These are phyloP conservation scores for Fusarium neocosmosporiellum DNA, from an alignment of 2,329 filamentous ascomycete genomes.

Conservation along the genomic window DNA sequence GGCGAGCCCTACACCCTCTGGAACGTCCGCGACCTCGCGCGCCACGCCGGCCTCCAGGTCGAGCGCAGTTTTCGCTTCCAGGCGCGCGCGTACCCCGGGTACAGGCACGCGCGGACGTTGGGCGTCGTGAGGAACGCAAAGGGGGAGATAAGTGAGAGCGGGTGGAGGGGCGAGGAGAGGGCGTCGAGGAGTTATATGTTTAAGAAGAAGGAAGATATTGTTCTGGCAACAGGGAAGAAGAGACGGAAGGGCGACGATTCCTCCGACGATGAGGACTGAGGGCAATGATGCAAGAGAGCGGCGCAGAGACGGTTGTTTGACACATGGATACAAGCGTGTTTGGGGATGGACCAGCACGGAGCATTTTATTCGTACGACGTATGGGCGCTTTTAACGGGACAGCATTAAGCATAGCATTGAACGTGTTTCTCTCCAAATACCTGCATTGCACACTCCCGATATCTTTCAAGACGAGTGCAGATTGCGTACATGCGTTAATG, in stretches of 20 bases:
- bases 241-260: slow-evolving; percentile 48
- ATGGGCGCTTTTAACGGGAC: slow-evolving; percentile 13
- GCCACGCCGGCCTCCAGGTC: slow-evolving; percentile 79
- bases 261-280: slow-evolving; percentile 48
- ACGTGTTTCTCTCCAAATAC: background rate
- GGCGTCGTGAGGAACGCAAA: slow-evolving; percentile 68
- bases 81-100: slow-evolving; percentile 75
- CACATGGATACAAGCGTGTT: background rate
- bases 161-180: slow-evolving; percentile 57
- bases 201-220: slow-evolving; percentile 66
- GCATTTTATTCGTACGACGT: slow-evolving; percentile 14
- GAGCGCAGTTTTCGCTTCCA: slow-evolving; percentile 77
- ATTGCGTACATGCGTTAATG: background rate
- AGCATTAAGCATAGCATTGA: background rate
- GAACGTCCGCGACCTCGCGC: slow-evolving; percentile 89
- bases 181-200: slow-evolving; percentile 71
- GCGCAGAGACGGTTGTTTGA: background rate
- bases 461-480: background rate
- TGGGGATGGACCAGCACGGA: background rate
- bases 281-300: background rate
- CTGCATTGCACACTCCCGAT: background rate
- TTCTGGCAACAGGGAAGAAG: slow-evolving; percentile 40
- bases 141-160: slow-evolving; percentile 55
- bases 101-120: slow-evolving; percentile 78
- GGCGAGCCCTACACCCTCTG: slow-evolving; percentile 94